Evolutionary conservation across 2,329 filamentous ascomycete species (phyloP).

Genomic region (Clonostachys solani): DNA sequence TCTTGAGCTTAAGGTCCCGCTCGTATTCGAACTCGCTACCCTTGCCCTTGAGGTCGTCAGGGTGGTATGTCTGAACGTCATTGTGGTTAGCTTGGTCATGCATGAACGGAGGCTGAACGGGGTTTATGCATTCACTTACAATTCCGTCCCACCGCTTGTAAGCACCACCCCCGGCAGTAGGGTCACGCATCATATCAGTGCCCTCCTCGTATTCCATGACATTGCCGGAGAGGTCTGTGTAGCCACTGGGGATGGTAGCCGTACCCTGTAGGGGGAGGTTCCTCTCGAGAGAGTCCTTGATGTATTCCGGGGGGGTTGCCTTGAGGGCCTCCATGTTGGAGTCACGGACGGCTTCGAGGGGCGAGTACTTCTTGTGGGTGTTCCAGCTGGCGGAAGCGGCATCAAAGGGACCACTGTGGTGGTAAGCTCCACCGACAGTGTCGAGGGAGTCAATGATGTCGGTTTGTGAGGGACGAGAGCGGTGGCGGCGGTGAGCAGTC

Average conservation of each 20-base stretch:
- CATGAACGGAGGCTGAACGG: neutral
- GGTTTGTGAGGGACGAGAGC: constrained; percentile 60
- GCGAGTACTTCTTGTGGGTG: constrained; percentile 54
- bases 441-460: constrained; percentile 84
- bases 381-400: constrained; percentile 75
- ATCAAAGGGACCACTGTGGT: constrained; percentile 90
- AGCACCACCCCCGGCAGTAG: constrained; percentile 62
- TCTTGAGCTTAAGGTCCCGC: constrained; percentile 58
- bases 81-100: constrained; percentile 4
- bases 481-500: constrained; percentile 62
- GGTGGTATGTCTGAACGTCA: constrained; percentile 58
- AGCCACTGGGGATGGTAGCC: constrained; percentile 71
- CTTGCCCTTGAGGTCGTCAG: constrained; percentile 78
- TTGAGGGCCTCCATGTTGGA: constrained; percentile 73
- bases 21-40: constrained; percentile 66
- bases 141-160: constrained; percentile 73
- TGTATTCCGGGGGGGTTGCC: constrained; percentile 76
- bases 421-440: constrained; percentile 63
- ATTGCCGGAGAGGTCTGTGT: constrained; percentile 62
- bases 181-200: constrained; percentile 78
- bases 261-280: constrained; percentile 81
- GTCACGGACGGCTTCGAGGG: constrained; percentile 70
- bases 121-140: constrained; percentile 44
- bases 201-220: constrained; percentile 79
- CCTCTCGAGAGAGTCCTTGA: constrained; percentile 66